Percentiles rank a stretch among this genome's conserved stretches.
These are phyloP conservation scores for Saussurea involucrata DNA, from an alignment of 129 eudicot species.

Conservation along the genomic window DNA sequence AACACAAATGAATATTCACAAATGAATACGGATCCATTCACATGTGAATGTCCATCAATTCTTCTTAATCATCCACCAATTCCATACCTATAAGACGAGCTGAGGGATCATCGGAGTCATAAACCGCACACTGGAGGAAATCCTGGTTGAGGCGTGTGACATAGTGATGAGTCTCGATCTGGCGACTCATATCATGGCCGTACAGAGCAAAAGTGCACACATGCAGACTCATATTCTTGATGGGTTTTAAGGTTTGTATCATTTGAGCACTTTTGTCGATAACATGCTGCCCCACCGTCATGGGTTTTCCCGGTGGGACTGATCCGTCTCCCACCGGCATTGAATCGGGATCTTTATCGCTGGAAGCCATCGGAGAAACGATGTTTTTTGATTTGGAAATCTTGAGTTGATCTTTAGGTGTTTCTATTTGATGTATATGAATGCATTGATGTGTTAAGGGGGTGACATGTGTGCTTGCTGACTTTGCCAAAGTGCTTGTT, in stretches of 20 bases:
- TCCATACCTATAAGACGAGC: conserved; percentile 57
- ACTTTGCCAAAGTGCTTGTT: conserved; percentile 10
- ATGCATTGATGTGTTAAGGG: conserved; percentile 6
- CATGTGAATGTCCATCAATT: not conserved
- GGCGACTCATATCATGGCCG: conserved; percentile 83
- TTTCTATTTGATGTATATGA: not conserved
- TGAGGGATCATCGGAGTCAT: conserved; percentile 55
- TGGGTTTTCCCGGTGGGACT: conserved; percentile 72
- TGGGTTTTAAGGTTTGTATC: conserved; percentile 72
- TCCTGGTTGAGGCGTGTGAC: conserved; percentile 61
- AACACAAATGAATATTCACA: not conserved
- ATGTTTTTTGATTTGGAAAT: conserved; percentile 1
- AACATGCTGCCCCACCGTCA: conserved; percentile 51
- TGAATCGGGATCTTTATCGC: conserved; percentile 42
- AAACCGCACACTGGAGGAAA: conserved; percentile 83
- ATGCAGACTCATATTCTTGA: conserved; percentile 60
- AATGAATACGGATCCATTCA: not conserved
- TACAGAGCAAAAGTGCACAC: conserved; percentile 73
- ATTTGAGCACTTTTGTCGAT: conserved; percentile 75
- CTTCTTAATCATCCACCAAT: not conserved
- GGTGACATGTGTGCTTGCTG: conserved; percentile 22
- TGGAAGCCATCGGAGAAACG: conserved; percentile 49
- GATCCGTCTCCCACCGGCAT: conserved; percentile 69
- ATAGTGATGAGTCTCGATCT: conserved; percentile 79
- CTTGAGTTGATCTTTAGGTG: conserved; percentile 9